A percentile compares a stretch with the other conserved stretches of the same genome.
These are phyloP conservation scores for Dichotomopilus funicola DNA, from an alignment of 2,329 filamentous ascomycete species.

Conservation along the genomic window DNA sequence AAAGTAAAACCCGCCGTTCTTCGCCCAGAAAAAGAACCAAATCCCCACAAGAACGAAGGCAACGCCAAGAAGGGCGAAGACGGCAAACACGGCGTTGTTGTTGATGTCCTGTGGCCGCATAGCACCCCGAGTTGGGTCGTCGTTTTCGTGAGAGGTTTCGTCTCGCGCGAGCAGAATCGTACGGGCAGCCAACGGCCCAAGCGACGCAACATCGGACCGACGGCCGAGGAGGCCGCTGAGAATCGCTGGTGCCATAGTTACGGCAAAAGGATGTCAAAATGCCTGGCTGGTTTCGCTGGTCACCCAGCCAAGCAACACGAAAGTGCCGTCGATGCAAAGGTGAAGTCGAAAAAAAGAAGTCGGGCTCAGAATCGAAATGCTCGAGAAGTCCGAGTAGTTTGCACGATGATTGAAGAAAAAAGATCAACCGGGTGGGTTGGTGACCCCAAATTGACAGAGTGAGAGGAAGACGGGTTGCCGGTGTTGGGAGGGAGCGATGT, in stretches of 20 bases:
- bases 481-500: neutral
- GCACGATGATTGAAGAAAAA: neutral
- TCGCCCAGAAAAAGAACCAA: constrained; percentile 99
- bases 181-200: constrained; percentile 39
- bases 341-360: neutral
- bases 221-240: constrained; percentile 26
- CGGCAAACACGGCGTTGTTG: constrained; percentile 68
- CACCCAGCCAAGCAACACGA: constrained; percentile 21
- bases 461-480: neutral
- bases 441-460: constrained; percentile 1
- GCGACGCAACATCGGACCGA: constrained; percentile 26
- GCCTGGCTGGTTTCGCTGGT: constrained; percentile 22
- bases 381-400: neutral
- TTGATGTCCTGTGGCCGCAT: constrained; percentile 52
- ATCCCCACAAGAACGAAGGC: constrained; percentile 68
- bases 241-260: constrained; percentile 37
- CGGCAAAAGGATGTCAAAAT: neutral
- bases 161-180: constrained; percentile 39
- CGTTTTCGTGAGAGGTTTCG: constrained; percentile 24
- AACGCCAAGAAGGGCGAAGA: constrained; percentile 79
- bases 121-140: constrained; percentile 41
- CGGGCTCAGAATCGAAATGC: neutral
- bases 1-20: constrained; percentile 90
- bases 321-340: constrained; percentile 2
- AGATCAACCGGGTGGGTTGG: neutral